Evolutionary conservation across 1,139 yeast genomes (phyloP), one percentile per base, ranked within the genome.

Genomic region (Diutina sp.): DNA sequence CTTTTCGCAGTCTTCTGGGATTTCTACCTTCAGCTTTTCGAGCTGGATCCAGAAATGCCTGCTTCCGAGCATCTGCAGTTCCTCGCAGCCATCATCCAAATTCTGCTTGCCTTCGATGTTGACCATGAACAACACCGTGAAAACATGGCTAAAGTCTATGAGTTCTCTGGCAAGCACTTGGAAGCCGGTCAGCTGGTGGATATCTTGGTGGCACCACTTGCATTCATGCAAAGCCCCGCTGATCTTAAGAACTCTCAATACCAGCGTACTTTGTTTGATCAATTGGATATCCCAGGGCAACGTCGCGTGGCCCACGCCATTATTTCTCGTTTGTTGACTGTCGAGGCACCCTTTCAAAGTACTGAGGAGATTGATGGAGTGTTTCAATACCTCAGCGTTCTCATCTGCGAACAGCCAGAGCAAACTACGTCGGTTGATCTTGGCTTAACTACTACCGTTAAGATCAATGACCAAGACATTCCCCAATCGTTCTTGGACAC

Each of bases 101-200:
- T 91, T 51, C 77, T 90, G 0, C 72, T 88, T 56, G 76, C 80
- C 9, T 87, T 85, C 72, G 88, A 87, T 63, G 87, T 90, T 1
- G 73, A 77, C 0, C 79, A n/a, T 21, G 44, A 16, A 3, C 46
- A 11, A 8, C 21, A 83, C 59, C 75, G 76, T 58, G 79, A 74
- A 5, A 83, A 87, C 66, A 72, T 90, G 59, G 85, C 88, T 65
- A 69, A 71, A 50, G 74, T 90, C 35, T 84, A 81, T 65, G 71
- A 78, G 59, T 85, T 79, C 66, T 85, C 89, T 71, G 77, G 30
- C 77, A 78, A 55, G 79, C 81, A 60, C 72, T 79, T 57, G 68
- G 68, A 70, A 52, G 72, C 71, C 58, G 76, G 76, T 48, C 62
- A 73, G 60, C 80, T 88, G 77, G 71, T 80, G 58, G 74, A 77